A percentile compares a stretch with the other conserved stretches of the same genome.
phyloP scores from a whole-genome alignment of 768 basidiomycete genomes.

The Pluteus cervinus region DNA sequence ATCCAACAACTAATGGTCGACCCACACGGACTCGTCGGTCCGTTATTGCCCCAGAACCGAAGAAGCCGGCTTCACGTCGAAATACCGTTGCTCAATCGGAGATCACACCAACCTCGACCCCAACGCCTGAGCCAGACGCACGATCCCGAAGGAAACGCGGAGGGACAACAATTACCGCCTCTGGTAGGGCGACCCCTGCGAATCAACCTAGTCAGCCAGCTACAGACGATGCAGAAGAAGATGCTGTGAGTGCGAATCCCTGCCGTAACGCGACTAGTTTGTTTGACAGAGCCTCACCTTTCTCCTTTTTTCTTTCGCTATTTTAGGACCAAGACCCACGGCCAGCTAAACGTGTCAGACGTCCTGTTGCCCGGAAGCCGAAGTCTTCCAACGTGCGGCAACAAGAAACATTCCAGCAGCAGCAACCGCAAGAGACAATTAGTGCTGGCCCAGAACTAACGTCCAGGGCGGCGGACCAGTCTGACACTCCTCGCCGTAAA shows the following conservation, averaged over 20 bases:
- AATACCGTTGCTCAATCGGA: constrained; percentile 37
- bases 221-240: constrained; percentile 18
- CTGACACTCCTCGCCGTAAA: constrained; percentile 15
- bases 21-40: constrained; percentile 8
- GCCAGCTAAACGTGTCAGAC: constrained; percentile 33
- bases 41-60: constrained; percentile 21
- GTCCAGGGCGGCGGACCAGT: constrained; percentile 15
- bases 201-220: constrained; percentile 14
- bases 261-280: neutral
- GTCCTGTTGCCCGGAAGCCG: constrained; percentile 30
- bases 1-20: constrained; percentile 2
- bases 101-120: constrained; percentile 46
- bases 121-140: constrained; percentile 64
- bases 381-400: constrained; percentile 36
- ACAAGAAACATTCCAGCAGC: too few relatives aligned
- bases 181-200: constrained; percentile 15
- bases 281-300: neutral
- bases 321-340: constrained; percentile 26
- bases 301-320: neutral
- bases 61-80: constrained; percentile 30
- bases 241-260: constrained; percentile 10
- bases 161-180: constrained; percentile 20
- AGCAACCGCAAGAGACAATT: too few relatives aligned
- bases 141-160: constrained; percentile 29
- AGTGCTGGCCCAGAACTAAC: too few relatives aligned